Evolutionary conservation across 371 early-diverging fungal genomes (phyloP), one percentile per base, ranked within the genome.

Genomic region (Phascolomyces articulosus): DNA sequence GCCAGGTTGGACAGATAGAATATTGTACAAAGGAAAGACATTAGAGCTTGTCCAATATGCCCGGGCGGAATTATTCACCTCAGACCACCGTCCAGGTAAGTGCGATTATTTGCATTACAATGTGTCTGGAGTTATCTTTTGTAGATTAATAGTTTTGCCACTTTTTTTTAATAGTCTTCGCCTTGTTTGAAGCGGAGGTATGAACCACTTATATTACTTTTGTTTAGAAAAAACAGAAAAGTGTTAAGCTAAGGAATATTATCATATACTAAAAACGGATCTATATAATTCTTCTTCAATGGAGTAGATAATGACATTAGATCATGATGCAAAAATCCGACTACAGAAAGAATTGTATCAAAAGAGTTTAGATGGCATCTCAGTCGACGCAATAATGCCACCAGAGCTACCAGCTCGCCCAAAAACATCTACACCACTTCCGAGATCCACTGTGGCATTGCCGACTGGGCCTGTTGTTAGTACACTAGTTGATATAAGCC

Each of bases 1-100:
- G 3, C 96, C 95, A 6, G 89, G 94, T 13, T 96, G 96, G 96
- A 94, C 95, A n/a, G 96, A 95, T 74, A 80, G 95, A 29, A 87
- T 92, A 40, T 65, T 93, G 11, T 91, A 77, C 67, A 80, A 78
- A 55, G 93, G 93, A n/a, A 66, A 65, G 21, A 73, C 74, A 9
- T 67, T 84, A 58, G 72, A 75, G 40, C 65, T 63, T 27, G 13
- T 71, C 15, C 73, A 74, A 38, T 94, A 94, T 64, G 72, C 78
- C 0, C 74, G 93, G 18, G 91, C 88, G 20, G 90, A 90, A 59
- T 58, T 87, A 57, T 78, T 71, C 47, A 87, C 89, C 16, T 94
- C 94, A 10, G 94, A 94, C 74, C 94, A 94, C 68, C 70, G 91
- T 29, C 93, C 94, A 47, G 87, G 85, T 86, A 76, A 9, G 47